These are phyloP conservation scores for Anaeramoeba ignava DNA, from an alignment of 78 protist genomes.

Conservation along the genomic window DNA sequence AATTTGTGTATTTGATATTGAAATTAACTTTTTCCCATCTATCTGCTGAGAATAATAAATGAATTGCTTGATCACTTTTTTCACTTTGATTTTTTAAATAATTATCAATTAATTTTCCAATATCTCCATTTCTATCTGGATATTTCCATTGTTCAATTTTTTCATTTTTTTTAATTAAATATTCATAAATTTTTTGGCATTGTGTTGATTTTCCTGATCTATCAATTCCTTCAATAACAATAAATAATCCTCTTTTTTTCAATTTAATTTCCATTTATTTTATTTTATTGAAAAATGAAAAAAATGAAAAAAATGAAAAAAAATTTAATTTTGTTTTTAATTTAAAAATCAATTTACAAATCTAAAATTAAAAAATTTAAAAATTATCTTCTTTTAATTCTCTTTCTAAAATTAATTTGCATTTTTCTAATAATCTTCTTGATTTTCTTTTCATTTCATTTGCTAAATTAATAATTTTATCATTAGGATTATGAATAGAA, in stretches of 20 bases:
- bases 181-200: neutral
- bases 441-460: too few relatives aligned
- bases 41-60: neutral
- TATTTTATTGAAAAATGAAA: too few relatives aligned
- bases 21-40: neutral
- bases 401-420: too few relatives aligned
- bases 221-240: neutral
- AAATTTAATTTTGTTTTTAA: too few relatives aligned
- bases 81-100: neutral
- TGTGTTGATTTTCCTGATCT: neutral
- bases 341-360: too few relatives aligned
- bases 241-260: neutral
- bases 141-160: neutral
- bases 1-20: neutral
- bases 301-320: too few relatives aligned
- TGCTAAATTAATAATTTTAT: too few relatives aligned
- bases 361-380: too few relatives aligned
- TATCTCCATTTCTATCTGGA: neutral
- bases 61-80: neutral
- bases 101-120: neutral
- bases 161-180: neutral
- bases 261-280: too few relatives aligned
- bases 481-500: too few relatives aligned
- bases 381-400: too few relatives aligned
- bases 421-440: too few relatives aligned